phyloP scores from a whole-genome alignment of 1,139 yeast species.

The Ogataea hybrid region DNA sequence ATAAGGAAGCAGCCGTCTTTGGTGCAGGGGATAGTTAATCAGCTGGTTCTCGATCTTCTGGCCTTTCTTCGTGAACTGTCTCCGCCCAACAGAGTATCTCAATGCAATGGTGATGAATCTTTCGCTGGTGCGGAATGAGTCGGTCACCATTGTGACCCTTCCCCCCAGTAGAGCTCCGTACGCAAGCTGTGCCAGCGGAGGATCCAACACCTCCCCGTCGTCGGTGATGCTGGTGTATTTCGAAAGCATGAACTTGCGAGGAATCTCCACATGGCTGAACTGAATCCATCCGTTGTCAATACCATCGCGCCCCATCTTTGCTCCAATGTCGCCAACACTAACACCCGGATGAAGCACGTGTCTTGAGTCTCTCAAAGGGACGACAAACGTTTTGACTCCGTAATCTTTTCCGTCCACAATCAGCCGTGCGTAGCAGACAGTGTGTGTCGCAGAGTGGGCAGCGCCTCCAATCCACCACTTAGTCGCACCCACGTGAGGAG shows the following conservation, averaged over 20 bases:
- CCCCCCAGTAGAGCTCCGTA: slow-evolving; percentile 88
- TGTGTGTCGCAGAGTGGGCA: slow-evolving; percentile 88
- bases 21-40: slow-evolving; percentile 83
- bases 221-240: slow-evolving; percentile 72
- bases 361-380: slow-evolving; percentile 74
- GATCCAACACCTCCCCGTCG: slow-evolving; percentile 66
- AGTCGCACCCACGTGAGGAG: slow-evolving; percentile 89
- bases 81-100: slow-evolving; percentile 85
- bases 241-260: slow-evolving; percentile 79
- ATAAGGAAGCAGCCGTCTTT: slow-evolving; percentile 78
- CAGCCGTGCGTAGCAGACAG: slow-evolving; percentile 77
- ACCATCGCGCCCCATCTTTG: slow-evolving; percentile 90
- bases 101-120: slow-evolving; percentile 81
- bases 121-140: slow-evolving; percentile 77
- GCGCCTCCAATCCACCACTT: slow-evolving; percentile 99
- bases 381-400: slow-evolving; percentile 89
- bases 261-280: slow-evolving; percentile 76
- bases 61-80: slow-evolving; percentile 66
- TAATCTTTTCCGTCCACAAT: slow-evolving; percentile 80
- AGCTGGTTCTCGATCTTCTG: slow-evolving; percentile 54
- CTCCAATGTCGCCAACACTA: slow-evolving; percentile 86
- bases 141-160: slow-evolving; percentile 85
- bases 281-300: slow-evolving; percentile 96
- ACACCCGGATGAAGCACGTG: slow-evolving; percentile 78
- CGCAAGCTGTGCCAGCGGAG: slow-evolving; percentile 84